Evolutionary conservation across 1,284 basidiomycete species (phyloP).

Genomic region (Puccinia polysora): DNA sequence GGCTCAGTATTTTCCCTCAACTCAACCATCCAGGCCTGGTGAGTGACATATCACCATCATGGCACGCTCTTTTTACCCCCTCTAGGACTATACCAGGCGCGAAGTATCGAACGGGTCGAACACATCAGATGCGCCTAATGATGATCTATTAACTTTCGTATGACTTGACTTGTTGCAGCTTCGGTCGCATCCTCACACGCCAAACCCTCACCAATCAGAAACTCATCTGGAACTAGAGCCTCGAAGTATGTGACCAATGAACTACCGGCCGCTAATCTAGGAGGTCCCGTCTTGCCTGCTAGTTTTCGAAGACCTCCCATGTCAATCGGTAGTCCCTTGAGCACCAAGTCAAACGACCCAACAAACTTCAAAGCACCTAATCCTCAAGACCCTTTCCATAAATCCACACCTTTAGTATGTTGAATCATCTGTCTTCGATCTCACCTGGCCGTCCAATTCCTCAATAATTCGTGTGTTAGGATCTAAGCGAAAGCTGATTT

Average conservation of each 20-base stretch:
- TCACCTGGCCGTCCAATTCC: no score
- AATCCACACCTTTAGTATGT: no score
- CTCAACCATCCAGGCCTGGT: constrained; percentile 37
- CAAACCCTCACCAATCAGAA: constrained; percentile 30
- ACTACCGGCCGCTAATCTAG: constrained; percentile 10
- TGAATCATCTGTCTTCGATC: no score
- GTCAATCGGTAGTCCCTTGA: constrained; percentile 21
- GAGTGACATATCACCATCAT: neutral
- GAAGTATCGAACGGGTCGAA: no score
- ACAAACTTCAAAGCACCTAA: no score
- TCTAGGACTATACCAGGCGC: no score
- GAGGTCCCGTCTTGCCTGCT: constrained; percentile 31
- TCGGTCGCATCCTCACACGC: constrained; percentile 31
- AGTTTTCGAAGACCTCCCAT: constrained; percentile 19
- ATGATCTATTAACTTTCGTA: neutral
- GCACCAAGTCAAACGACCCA: no score
- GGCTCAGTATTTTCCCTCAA: constrained; percentile 19
- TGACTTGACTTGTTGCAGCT: neutral
- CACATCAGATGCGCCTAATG: neutral
- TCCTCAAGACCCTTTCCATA: no score
- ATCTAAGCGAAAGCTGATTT: no score
- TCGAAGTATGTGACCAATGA: neutral
- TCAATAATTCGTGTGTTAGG: no score
- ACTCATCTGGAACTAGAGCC: neutral
- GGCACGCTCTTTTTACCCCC: neutral